Evolutionary conservation across 257 asterid species (phyloP).

Genomic region (Gentiana macrophylla): DNA sequence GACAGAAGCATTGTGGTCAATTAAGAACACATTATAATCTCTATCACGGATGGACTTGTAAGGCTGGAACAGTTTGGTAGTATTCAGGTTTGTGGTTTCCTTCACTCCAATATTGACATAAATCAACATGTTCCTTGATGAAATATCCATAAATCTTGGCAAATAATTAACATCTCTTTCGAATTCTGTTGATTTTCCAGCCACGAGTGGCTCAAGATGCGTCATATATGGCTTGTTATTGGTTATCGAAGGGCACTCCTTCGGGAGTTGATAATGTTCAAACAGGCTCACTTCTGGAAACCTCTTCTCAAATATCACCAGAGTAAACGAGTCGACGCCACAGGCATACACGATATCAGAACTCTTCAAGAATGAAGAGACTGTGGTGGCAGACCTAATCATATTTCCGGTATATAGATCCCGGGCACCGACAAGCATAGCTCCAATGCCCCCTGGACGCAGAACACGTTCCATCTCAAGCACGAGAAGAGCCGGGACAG

Average conservation of each 20-base stretch:
- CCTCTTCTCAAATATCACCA: slow-evolving; percentile 61
- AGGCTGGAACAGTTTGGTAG: slow-evolving; percentile 30
- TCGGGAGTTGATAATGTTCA: slow-evolving; percentile 47
- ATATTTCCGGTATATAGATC: slow-evolving; percentile 34
- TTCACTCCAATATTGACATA: slow-evolving; percentile 71
- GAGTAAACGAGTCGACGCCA: slow-evolving; percentile 30
- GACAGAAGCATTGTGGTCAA: slow-evolving; percentile 62
- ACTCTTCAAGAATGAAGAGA: slow-evolving; percentile 44
- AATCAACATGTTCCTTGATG: slow-evolving; percentile 59
- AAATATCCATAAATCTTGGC: slow-evolving; percentile 53
- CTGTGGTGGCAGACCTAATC: slow-evolving; percentile 37
- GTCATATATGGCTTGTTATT: slow-evolving; percentile 53
- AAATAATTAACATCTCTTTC: slow-evolving; percentile 34
- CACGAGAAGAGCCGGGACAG: slow-evolving; percentile 63
- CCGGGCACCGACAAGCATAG: slow-evolving; percentile 46
- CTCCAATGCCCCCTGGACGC: slow-evolving; percentile 72
- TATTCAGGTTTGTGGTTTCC: slow-evolving; percentile 37
- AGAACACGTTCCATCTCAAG: slow-evolving; percentile 82
- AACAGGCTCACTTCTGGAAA: slow-evolving; percentile 27
- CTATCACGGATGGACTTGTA: slow-evolving; percentile 35
- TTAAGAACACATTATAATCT: slow-evolving; percentile 42
- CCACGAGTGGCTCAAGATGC: slow-evolving; percentile 46
- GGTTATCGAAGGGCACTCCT: slow-evolving; percentile 43
- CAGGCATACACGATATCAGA: slow-evolving; percentile 54
- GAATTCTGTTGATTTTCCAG: background rate